Evolutionary conservation across 2,329 filamentous ascomycete species (phyloP).

Genomic region (Falciphora oryzae): DNA sequence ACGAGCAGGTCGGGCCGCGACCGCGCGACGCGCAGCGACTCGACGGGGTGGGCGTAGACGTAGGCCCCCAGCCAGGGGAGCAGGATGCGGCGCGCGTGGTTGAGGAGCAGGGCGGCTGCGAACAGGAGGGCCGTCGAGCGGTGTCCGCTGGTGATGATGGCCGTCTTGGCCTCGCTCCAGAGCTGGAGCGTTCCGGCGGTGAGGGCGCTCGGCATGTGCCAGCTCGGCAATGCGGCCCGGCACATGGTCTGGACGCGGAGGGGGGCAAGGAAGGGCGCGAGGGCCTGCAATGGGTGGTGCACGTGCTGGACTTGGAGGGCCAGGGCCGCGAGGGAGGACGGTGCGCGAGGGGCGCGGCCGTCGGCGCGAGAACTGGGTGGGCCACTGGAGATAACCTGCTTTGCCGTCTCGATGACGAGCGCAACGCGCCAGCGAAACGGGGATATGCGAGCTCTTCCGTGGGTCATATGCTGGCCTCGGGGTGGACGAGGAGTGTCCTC

Average conservation of each 20-base stretch:
- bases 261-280: constrained; percentile 9
- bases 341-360: constrained; percentile 3
- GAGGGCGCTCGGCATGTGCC: constrained; percentile 1
- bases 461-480: too few species aligned
- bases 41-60: constrained; percentile 25
- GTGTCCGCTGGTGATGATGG: constrained; percentile 22
- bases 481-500: too few species aligned
- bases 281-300: constrained; percentile 1
- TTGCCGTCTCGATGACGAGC: constrained; percentile 10
- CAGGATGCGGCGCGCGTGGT: constrained; percentile 33
- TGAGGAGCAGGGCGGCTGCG: constrained; percentile 28
- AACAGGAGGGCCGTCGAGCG: constrained; percentile 22
- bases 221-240: too few species aligned
- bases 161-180: constrained; percentile 15
- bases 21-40: constrained; percentile 30
- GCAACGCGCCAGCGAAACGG: constrained; percentile 8
- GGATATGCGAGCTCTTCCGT: not conserved
- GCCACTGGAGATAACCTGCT: not conserved
- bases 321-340: constrained; percentile 13
- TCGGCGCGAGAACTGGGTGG: not conserved
- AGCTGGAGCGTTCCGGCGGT: constrained; percentile 4
- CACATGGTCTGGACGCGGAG: not conserved
- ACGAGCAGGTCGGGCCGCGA: constrained; percentile 31
- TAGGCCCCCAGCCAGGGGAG: constrained; percentile 25
- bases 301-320: constrained; percentile 7